Evolutionary conservation across 352 stramenopile species (phyloP).

Genomic region (Globisporangium canariense): DNA sequence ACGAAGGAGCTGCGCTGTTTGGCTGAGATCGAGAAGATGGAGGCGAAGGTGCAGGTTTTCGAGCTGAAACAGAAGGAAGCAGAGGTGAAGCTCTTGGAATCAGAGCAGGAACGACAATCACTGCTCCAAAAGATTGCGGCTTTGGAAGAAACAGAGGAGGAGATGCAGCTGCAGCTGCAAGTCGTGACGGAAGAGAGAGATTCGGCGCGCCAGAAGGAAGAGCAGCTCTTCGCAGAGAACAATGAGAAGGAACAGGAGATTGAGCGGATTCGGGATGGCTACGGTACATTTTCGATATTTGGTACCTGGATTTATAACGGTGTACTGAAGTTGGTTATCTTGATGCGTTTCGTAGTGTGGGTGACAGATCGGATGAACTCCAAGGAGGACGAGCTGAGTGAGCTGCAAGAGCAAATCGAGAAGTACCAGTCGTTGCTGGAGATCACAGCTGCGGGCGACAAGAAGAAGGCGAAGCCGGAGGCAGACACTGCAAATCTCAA

Average conservation of each 20-base stretch:
- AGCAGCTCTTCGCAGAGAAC: constrained; percentile 77
- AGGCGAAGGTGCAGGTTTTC: constrained; percentile 47
- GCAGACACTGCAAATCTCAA: constrained; percentile 5
- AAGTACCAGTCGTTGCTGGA: constrained; percentile 77
- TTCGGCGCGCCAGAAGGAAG: constrained; percentile 77
- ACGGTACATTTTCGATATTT: constrained; percentile 27
- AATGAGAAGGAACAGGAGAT: constrained; percentile 89
- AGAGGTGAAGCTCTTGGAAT: constrained; percentile 23
- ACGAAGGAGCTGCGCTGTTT: constrained; percentile 68
- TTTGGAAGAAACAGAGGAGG: constrained; percentile 72
- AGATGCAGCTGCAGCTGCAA: constrained; percentile 76
- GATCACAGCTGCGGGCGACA: constrained; percentile 34
- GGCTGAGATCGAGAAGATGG: constrained; percentile 71
- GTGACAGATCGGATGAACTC: constrained; percentile 88
- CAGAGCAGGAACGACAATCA: constrained; percentile 34
- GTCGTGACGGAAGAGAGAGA: constrained; percentile 84
- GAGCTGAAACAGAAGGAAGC: constrained; percentile 42
- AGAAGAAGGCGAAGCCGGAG: constrained; percentile 14
- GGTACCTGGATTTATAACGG: neutral
- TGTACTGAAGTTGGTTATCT: neutral
- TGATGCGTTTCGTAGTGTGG: constrained; percentile 51
- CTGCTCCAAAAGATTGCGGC: constrained; percentile 45
- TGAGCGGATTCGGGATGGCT: constrained; percentile 82
- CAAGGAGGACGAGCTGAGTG: constrained; percentile 82
- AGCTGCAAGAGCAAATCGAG: constrained; percentile 83